These are phyloP conservation scores for Fennellomyces sp. DNA, from an alignment of 371 early-diverging fungal species.

Conservation along the genomic window DNA sequence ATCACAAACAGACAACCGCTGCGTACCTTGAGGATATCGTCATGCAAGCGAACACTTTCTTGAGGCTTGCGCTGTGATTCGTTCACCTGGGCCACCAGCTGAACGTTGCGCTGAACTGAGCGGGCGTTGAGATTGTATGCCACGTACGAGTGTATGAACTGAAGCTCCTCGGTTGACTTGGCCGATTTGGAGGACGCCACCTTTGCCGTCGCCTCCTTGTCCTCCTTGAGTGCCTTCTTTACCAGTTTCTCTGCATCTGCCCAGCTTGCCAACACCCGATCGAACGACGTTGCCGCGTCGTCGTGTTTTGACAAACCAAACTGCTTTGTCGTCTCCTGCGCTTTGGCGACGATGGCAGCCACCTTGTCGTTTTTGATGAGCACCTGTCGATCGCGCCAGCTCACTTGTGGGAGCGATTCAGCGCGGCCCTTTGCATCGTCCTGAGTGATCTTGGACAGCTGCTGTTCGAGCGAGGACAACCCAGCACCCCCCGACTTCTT, in stretches of 20 bases:
- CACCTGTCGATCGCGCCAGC: slow-evolving; percentile 15
- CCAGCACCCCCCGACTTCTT: slow-evolving; percentile 45
- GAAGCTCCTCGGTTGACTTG: slow-evolving; percentile 60
- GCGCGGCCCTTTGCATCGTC: slow-evolving; percentile 30
- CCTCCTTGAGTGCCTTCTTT: slow-evolving; percentile 65
- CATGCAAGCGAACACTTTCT: slow-evolving; percentile 69
- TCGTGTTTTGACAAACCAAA: not conserved
- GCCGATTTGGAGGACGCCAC: slow-evolving; percentile 75
- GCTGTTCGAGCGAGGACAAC: slow-evolving; percentile 11
- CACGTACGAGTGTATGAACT: slow-evolving; percentile 58
- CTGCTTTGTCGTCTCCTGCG: slow-evolving; percentile 33
- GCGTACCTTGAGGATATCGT: slow-evolving; percentile 66
- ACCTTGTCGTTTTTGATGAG: not conserved
- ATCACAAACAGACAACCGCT: no score
- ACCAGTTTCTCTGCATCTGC: slow-evolving; percentile 65
- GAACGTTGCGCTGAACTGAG: slow-evolving; percentile 61
- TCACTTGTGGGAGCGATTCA: slow-evolving; percentile 15
- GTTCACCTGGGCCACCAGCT: slow-evolving; percentile 43
- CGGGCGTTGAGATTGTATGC: slow-evolving; percentile 53
- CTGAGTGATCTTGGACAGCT: slow-evolving; percentile 32
- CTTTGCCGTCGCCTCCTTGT: slow-evolving; percentile 67
- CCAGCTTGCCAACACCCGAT: slow-evolving; percentile 55
- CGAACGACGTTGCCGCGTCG: slow-evolving; percentile 45
- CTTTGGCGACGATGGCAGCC: slow-evolving; percentile 29
- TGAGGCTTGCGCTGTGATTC: slow-evolving; percentile 50